These are phyloP conservation scores for Echinosophora koreensis DNA, from an alignment of 306 rosid genomes.

Conservation along the genomic window DNA sequence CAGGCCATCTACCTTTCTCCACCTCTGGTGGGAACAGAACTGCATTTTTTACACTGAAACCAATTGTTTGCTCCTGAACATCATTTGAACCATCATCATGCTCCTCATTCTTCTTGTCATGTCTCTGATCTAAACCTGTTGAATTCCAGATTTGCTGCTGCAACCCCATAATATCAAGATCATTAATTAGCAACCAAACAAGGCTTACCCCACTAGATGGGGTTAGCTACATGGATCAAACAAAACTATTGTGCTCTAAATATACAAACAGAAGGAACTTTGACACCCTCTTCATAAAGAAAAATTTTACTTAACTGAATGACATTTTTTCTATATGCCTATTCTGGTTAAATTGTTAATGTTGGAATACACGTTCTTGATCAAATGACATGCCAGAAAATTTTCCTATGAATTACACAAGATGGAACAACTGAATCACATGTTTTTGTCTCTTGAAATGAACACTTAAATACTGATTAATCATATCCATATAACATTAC, in stretches of 20 bases:
- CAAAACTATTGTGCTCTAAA: neutral
- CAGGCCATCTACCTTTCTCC: slow-evolving; percentile 96
- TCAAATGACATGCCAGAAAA: slow-evolving; percentile 11
- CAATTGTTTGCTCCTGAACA: slow-evolving; percentile 67
- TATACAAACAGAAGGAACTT: neutral
- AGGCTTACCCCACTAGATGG: neutral
- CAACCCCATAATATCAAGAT: slow-evolving; percentile 44
- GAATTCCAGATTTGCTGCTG: slow-evolving; percentile 90
- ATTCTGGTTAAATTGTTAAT: neutral
- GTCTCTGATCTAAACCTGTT: slow-evolving; percentile 56
- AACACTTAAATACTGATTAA: slow-evolving; percentile 4
- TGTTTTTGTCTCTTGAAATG: neutral
- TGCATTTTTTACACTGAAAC: slow-evolving; percentile 84
- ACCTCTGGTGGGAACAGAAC: slow-evolving; percentile 90
- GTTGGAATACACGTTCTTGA: neutral
- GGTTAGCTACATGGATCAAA: neutral
- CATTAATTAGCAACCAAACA: neutral
- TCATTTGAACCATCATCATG: slow-evolving; percentile 48
- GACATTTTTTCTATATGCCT: neutral
- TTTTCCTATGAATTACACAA: neutral
- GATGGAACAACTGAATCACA: neutral
- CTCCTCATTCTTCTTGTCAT: slow-evolving; percentile 50
- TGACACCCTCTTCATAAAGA: neutral
- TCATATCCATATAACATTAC: neutral
- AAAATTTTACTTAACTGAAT: neutral